Base-by-base conservation (phyloP, 2,329 filamentous ascomycete species). In the Triangularia verruculosa region DNA sequence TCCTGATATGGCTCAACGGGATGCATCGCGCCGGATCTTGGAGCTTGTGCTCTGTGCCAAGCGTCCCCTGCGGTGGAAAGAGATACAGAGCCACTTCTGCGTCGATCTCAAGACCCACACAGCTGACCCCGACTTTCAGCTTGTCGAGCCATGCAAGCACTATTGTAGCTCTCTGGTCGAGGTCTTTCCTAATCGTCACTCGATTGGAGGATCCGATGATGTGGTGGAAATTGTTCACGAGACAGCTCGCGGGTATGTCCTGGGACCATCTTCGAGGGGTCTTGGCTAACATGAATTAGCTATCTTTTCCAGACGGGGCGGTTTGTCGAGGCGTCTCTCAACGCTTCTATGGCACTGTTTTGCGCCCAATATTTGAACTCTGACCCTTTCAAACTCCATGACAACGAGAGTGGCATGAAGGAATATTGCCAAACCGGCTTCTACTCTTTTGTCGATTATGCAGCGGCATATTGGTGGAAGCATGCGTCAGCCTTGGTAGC, bases 41-140 rank as follows among this genome's bases (percentile, higher is more conserved):
- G 57, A 43, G 0, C 34, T 53, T 24, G 43, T 60, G 20, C 25
- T 60, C n/a, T 60, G 57, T 22, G 39, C 57, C 24, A 25, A 52
- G 17, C 34, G 58, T 4, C 47, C 58, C 20, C 47, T 61, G 13
- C 15, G 34, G 43, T 61, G 58, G 47, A 54, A 55, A 24, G 58
- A 61, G 58, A 61, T 61, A 11, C 47, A 61, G n/a, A 30, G 24
- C 28, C 22, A 20, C 47, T 61, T 61, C n/a, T 61, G 28, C 27
- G 55, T 61, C 25, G 25, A 61, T n/a, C 3, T 61, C 28, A 27
- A 54, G 4, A 24, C 8, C 9, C 25, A 39, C 13, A 61, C 12
- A 25, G 27, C 47, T 11, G 47, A 61, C 11, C 17, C 28, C n/a
- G 58, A 54, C 11, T 39, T 39, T 54, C 24, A 34, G 17, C 47